These are phyloP conservation scores for Avena eriantha DNA, from an alignment of 176 grass and related monocot genomes.

Conservation along the genomic window DNA sequence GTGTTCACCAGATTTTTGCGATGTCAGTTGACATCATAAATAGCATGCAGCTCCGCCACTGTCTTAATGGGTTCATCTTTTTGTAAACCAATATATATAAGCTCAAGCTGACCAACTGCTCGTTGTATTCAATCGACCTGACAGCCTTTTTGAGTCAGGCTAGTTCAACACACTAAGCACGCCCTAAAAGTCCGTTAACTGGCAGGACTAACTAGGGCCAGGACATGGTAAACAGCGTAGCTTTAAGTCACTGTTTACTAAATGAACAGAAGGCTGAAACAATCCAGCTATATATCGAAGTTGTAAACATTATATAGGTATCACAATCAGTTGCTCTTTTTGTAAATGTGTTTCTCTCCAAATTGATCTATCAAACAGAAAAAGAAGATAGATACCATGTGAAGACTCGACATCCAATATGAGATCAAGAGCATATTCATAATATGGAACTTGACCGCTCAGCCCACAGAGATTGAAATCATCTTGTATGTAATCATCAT, in stretches of 20 bases:
- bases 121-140: background rate
- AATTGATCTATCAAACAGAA: constrained; percentile 22
- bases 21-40: no score
- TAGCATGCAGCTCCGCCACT: no score
- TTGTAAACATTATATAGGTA: constrained; percentile 6
- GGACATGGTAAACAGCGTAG: constrained; percentile 6
- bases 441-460: constrained; percentile 78
- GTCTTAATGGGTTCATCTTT: background rate
- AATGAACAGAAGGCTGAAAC: background rate
- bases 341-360: background rate
- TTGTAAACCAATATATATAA: background rate
- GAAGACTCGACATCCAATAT: constrained; percentile 86
- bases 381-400: constrained; percentile 55
- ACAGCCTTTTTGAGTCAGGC: background rate
- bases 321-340: background rate
- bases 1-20: no score
- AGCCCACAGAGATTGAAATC: constrained; percentile 89
- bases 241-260: constrained; percentile 1
- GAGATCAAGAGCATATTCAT: constrained; percentile 89
- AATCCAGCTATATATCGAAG: constrained; percentile 1
- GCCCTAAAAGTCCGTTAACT: background rate
- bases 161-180: background rate
- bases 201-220: background rate
- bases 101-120: background rate
- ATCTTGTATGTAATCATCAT: constrained; percentile 88